Evolutionary conservation across 768 basidiomycete species (phyloP).

Genomic region (Clitopilus passeckerianus): DNA sequence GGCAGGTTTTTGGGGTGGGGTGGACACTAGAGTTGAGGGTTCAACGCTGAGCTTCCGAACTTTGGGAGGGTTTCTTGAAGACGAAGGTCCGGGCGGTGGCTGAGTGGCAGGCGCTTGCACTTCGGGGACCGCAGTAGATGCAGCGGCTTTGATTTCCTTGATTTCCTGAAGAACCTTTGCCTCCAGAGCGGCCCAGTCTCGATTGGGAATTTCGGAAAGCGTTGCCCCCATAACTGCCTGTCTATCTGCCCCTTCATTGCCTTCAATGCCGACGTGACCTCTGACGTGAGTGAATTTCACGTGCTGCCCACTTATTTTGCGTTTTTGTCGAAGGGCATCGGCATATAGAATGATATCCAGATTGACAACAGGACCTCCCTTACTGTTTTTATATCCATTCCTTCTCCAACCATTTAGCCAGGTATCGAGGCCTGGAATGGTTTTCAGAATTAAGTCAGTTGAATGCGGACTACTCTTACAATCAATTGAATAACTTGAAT

Average conservation of each 20-base stretch:
- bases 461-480: slow-evolving; percentile 38
- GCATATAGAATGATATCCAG: slow-evolving; percentile 66
- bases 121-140: neutral
- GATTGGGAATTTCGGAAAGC: slow-evolving; percentile 36
- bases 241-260: slow-evolving; percentile 85
- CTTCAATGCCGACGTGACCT: slow-evolving; percentile 71
- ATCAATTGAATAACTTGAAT: slow-evolving; percentile 79
- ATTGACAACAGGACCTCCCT: slow-evolving; percentile 67
- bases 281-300: slow-evolving; percentile 69
- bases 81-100: neutral
- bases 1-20: neutral
- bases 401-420: slow-evolving; percentile 70
- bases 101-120: neutral
- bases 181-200: slow-evolving; percentile 51
- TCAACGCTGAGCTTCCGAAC: neutral
- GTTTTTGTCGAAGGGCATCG: slow-evolving; percentile 50
- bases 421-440: slow-evolving; percentile 49
- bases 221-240: slow-evolving; percentile 59
- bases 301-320: slow-evolving; percentile 44
- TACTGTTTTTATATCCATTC: slow-evolving; percentile 43
- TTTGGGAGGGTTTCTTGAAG: neutral
- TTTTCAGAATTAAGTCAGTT: slow-evolving; percentile 2
- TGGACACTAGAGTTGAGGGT: neutral
- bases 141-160: slow-evolving; percentile 1
- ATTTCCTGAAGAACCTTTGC: slow-evolving; percentile 5